Evolutionary conservation across 805 yeast species (phyloP), one percentile per base, ranked within the genome.

Genomic region (Barnettozyma vustinii): DNA sequence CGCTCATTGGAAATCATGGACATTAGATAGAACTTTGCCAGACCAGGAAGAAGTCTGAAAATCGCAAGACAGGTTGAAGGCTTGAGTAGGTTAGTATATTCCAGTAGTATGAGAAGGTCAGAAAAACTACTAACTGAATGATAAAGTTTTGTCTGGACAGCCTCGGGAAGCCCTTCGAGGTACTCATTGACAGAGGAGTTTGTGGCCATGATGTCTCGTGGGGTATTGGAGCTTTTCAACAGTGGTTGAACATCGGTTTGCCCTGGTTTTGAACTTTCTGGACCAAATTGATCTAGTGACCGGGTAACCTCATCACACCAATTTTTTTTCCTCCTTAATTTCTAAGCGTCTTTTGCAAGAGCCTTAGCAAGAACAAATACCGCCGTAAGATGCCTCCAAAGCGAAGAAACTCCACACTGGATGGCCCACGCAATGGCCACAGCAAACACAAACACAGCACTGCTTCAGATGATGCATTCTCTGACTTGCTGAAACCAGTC

Each of bases 21-120:
- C 89, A 89, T 84, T 44, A 92, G 81, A 59, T 85, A 84, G 65
- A 88, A 85, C 63, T 92, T 91, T 26, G 97, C 96, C 55, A 94
- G 67, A 21, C 91, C 82, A 0, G 99, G 97, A 16, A 94, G 73
- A 51, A 94, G 72, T 54, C 99, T 75, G 64, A 84, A 91, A n/a
- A 94, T 83, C 2, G 99, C 95, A 42, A 94, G 73, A 63, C 97
- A 90, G 48, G 99, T 88, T 12, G 97, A 96, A 2, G 99, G 96
- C 45, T 61, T 33, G 21, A 19, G 7, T 13, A 18, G 18, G 18
- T 39, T 39, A 39, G 42, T 39, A 39, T n/a, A 13, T n/a, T 20
- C 21, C 21, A 10, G 39, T 5, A 5, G 15, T 10, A 2, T 4
- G 15, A 23, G 27, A 21, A 15, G 9, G 18, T 20, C 20, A 36